A percentile compares a stretch with the other conserved stretches of the same genome.
Evolutionary conservation across 176 grass and related monocot genomes (phyloP).

Genomic region (Musa beccarii): DNA sequence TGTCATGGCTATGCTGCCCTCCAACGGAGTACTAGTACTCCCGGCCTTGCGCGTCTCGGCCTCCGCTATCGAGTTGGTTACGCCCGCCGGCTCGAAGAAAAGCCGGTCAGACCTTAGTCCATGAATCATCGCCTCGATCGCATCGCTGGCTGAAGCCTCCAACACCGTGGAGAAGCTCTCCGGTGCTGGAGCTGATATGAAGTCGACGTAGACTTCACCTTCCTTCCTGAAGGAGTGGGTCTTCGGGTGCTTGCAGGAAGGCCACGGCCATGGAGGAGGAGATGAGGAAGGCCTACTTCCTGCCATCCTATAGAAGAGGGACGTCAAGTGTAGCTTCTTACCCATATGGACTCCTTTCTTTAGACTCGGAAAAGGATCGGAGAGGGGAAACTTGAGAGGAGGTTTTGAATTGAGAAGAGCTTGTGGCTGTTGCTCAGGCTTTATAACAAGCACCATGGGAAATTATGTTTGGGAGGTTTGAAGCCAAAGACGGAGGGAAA

Average conservation of each 20-base stretch:
- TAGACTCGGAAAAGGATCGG: no score
- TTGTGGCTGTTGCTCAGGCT: no score
- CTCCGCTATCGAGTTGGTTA: slow-evolving; percentile 41
- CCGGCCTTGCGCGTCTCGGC: not conserved
- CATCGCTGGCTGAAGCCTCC: not conserved
- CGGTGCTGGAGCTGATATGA: slow-evolving; percentile 10
- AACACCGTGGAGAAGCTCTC: slow-evolving; percentile 11
- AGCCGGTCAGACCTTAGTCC: slow-evolving; percentile 36
- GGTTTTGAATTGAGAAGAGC: no score
- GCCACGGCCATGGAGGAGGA: slow-evolving; percentile 21
- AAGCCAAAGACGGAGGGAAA: slow-evolving; percentile 10
- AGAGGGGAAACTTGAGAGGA: no score
- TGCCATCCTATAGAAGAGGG: not conserved
- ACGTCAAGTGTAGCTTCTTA: not conserved
- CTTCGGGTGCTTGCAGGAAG: slow-evolving; percentile 35
- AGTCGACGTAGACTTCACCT: not conserved
- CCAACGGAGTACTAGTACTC: slow-evolving; percentile 8
- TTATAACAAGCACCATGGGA: no score
- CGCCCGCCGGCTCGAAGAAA: slow-evolving; percentile 38
- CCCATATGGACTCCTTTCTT: not conserved
- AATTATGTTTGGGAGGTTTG: no score
- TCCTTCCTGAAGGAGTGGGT: slow-evolving; percentile 30
- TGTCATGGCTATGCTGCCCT: slow-evolving; percentile 41
- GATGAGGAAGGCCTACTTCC: not conserved
- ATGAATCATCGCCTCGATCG: slow-evolving; percentile 28